phyloP scores from a whole-genome alignment of 2,329 filamentous ascomycete genomes.

The Thyridium curvatum region DNA sequence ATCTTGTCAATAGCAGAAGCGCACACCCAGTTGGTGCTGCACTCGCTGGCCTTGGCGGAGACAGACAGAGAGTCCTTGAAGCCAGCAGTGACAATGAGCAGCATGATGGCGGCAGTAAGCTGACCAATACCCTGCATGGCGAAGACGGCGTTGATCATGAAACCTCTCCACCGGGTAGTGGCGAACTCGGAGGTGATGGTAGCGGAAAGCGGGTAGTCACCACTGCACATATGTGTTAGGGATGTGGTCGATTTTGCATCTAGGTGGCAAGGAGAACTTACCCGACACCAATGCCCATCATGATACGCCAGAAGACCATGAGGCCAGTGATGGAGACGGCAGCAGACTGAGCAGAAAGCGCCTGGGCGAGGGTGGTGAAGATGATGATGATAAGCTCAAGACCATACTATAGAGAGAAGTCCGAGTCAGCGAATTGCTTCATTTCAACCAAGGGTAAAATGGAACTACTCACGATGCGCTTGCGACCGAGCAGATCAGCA shows the following conservation, averaged over 20 bases:
- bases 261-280: not conserved
- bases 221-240: conserved; percentile 53
- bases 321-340: conserved; percentile 58
- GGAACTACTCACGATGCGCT: not conserved
- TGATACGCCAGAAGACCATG: conserved; percentile 74
- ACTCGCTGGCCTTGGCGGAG: conserved; percentile 33
- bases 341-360: conserved; percentile 57
- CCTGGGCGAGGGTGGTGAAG: conserved; percentile 67
- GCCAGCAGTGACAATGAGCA: conserved; percentile 17
- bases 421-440: not conserved
- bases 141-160: conserved; percentile 63
- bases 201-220: conserved; percentile 57
- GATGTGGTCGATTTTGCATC: conserved; percentile 1
- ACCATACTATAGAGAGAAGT: conserved; percentile 45
- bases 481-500: conserved; percentile 59
- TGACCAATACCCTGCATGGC: conserved; percentile 65
- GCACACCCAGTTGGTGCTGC: no score
- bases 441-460: not conserved
- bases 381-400: conserved; percentile 77
- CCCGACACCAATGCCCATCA: conserved; percentile 43
- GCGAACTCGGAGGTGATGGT: conserved; percentile 63
- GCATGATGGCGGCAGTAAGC: no score
- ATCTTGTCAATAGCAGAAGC: conserved; percentile 45
- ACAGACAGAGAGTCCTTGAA: conserved; percentile 50
- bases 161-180: conserved; percentile 56